Conservation (phyloP, 148 eudicot genomes). For the Rheum nobile region DNA sequence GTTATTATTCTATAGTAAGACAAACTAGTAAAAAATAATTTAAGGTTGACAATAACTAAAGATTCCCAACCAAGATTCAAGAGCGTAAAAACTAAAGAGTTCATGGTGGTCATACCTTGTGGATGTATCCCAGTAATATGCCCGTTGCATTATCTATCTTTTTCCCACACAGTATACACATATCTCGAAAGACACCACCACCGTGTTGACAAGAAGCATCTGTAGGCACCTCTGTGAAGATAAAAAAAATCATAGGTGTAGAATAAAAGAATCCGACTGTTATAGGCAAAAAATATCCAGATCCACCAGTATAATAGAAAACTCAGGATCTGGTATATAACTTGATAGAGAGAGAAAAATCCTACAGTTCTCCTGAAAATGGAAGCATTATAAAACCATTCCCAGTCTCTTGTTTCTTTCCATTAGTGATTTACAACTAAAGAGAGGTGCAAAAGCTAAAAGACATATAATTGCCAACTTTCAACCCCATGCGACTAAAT, state of each 20-base stretch:
- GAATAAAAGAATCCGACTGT: background rate
- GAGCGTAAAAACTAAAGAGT: background rate
- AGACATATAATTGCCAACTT: background rate
- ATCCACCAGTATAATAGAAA: background rate
- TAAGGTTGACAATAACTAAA: background rate
- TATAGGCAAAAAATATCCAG: background rate
- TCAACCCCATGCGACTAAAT: background rate
- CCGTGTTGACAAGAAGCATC: conserved; percentile 21
- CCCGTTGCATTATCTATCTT: conserved; percentile 40
- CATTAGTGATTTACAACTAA: background rate
- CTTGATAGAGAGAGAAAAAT: background rate
- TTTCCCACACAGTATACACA: conserved; percentile 48
- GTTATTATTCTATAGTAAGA: background rate
- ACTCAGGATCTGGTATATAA: background rate
- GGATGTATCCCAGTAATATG: conserved; percentile 60
- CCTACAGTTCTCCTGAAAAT: background rate
- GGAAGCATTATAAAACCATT: background rate
- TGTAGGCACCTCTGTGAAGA: conserved; percentile 12
- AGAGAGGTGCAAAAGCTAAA: background rate
- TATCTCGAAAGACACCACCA: conserved; percentile 24
- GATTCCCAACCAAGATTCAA: background rate
- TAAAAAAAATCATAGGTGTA: background rate
- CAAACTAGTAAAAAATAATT: background rate
- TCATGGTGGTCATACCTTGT: conserved; percentile 39
- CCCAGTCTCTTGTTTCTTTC: background rate